Evolutionary conservation across 2,329 filamentous ascomycete genomes (phyloP), one percentile per base, ranked within the genome.

Genomic region (Sphaerulina vaccinii): DNA sequence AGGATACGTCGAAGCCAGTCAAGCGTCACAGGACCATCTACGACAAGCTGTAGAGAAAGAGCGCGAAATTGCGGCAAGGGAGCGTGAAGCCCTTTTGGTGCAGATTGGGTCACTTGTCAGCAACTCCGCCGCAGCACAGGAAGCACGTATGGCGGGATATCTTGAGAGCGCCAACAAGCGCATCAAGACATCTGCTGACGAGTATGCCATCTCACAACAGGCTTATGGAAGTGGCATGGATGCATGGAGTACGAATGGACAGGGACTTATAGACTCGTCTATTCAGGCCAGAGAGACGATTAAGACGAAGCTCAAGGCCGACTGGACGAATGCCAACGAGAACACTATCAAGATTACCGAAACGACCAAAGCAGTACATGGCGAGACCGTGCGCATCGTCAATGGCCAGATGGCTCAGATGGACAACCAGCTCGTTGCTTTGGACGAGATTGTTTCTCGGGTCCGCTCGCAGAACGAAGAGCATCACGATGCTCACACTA

Each of bases 331-430:
- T 23, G 89, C 92, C 32, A 88, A 89, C 62, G 80, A 87, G 51
- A 86, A 88, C 64, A 95, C 90, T 62, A 83, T 79, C n/a, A 85
- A 86, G 5, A 92, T 99, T 62, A 88, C 92, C 61, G 79, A 81
- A 6, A 88, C 88, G 0, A 91, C 92, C 0, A 87, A 88, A 62
- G 88, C 88, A 2, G 90, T 97, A 1, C 91, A 99, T 61, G 86
- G 87, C 27, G 88, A 95, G 71, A 96, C 92, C 0, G 83, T 96
- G 23, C 85, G 86, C 5, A 92, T 95, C 52, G 91, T 97, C 10
- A 88, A 92, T 64, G 85, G 87, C 51, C 93, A 99, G 72, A 88
- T 95, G 73, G 80, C 82, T 50, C 88, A 95, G 60, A 86, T 99
- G 66, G 86, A 88, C 55, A 80, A 79, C n/a, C 90, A 97, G 70